Evolutionary conservation across 371 early-diverging fungal genomes (phyloP), one percentile per base, ranked within the genome.

Genomic region (Mortierella sp.): DNA sequence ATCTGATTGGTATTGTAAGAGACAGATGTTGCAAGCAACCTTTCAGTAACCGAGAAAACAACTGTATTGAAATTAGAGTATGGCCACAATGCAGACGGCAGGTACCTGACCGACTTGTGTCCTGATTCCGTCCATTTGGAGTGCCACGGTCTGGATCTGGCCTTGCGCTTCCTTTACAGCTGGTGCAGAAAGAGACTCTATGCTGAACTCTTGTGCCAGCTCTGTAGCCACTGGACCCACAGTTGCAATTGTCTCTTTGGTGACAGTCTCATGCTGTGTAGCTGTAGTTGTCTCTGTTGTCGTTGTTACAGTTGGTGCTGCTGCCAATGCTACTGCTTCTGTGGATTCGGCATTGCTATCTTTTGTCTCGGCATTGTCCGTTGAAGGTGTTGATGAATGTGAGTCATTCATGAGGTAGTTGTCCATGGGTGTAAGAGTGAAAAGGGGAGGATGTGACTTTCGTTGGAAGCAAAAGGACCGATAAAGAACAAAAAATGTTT

Each of bases 121-220:
- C 45, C 83, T 73, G 58, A 82, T 68, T 3, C 80, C 83, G n/a
- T 86, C 87, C 80, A 86, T 82, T 28, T 86, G 87, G 5, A 82
- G 76, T 21, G 87, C 87, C 16, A 86, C 87, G 14, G 87, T 86
- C 57, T 82, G 82, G 38, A 86, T 86, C 44, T 86, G 87, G 6
- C 54, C 73, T 24, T 82, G 80, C 9, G 76, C 72, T 31, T 80
- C 83, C 47, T 71, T 75, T n/a, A 82, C 72, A 9, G 83, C 78
- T 11, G 72, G 74, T 0, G 82, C 19, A 24, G 83, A 80, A 1
- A 86, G 78, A 16, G 83, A 72, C 19, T 86, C 87, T 70, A 86
- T 60, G 28, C 76, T 74, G 60, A 82, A 82, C 68, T 82, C 83
- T 31, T 80, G 58, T 10, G 80, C 87, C 19, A 86, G 47, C 44